Conservation (phyloP, 2,329 filamentous ascomycete species). For the Trichoderma sp. region DNA sequence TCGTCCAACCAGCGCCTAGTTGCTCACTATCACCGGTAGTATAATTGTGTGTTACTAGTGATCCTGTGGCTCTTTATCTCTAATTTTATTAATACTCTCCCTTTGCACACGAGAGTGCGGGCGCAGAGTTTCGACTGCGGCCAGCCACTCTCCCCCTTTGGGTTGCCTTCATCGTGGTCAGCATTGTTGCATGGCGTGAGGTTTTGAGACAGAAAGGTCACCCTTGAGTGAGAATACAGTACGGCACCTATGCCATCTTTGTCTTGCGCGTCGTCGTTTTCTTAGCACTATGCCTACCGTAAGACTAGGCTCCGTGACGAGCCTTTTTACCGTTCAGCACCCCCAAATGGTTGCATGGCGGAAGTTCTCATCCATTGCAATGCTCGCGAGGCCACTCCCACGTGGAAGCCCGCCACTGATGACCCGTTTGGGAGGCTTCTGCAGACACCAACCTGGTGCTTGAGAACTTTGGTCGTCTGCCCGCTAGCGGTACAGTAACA, state of each 20-base stretch:
- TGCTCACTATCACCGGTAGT: neutral
- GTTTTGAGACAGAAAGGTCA: neutral
- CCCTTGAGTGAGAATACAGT: neutral
- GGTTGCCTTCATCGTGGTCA: neutral
- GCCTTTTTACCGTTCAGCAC: slow-evolving; percentile 14
- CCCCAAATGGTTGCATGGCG: neutral
- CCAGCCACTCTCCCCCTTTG: neutral
- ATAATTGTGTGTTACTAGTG: neutral
- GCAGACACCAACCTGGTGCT: neutral
- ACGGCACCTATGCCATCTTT: neutral
- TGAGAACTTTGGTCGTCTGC: neutral
- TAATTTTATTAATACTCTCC: neutral
- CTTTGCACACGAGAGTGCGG: neutral
- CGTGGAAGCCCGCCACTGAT: slow-evolving; percentile 17
- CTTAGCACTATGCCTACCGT: neutral
- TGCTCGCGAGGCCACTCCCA: slow-evolving; percentile 11
- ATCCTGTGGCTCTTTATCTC: neutral
- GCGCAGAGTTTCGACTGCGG: neutral
- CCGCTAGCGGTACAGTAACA: neutral
- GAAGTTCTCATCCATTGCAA: neutral
- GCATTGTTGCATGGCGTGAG: slow-evolving; percentile 6
- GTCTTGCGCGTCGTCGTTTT: neutral
- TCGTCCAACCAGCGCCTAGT: neutral
- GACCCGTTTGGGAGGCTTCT: neutral
- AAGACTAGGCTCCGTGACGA: neutral